Evolutionary conservation across 352 stramenopile genomes (phyloP).

Genomic region (Thalassiosira livingstoniorum): DNA sequence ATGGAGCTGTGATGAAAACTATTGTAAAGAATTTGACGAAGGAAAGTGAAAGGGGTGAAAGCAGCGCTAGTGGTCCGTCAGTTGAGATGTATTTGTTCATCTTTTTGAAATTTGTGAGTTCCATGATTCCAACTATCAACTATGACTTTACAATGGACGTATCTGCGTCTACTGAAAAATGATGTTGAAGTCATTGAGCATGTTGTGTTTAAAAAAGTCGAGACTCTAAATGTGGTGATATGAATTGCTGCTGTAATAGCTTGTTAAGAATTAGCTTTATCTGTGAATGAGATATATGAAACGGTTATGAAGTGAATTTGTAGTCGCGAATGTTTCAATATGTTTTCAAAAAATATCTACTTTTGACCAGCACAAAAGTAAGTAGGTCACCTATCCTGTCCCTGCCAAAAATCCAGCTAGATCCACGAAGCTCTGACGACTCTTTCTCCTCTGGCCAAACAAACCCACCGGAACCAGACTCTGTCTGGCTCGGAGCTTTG

Average conservation of each 20-base stretch:
- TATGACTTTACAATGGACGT: slow-evolving; percentile 99
- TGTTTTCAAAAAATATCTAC: too few relatives aligned
- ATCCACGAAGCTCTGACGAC: not conserved
- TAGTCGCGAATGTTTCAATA: too few relatives aligned
- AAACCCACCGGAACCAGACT: slow-evolving; percentile 26
- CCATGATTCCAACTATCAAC: slow-evolving; percentile 98
- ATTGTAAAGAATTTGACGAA: slow-evolving; percentile 95
- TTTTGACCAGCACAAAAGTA: too few relatives aligned
- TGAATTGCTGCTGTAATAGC: too few relatives aligned
- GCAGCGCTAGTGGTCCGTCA: slow-evolving; percentile 79
- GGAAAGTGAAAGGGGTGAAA: slow-evolving; percentile 18
- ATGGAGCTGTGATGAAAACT: slow-evolving; percentile 98
- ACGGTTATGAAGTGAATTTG: too few relatives aligned
- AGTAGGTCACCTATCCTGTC: too few relatives aligned
- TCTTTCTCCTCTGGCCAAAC: slow-evolving; percentile 7
- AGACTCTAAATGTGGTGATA: too few relatives aligned
- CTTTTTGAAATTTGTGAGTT: slow-evolving; percentile 99
- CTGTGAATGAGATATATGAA: too few relatives aligned
- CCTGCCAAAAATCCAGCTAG: too few relatives aligned
- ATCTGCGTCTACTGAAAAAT: slow-evolving; percentile 74
- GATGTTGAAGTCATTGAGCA: too few relatives aligned
- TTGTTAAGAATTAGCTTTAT: too few relatives aligned
- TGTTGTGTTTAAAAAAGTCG: too few relatives aligned
- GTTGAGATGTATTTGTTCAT: slow-evolving; percentile 99
- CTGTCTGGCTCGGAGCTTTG: slow-evolving; percentile 46